Evolutionary conservation across 257 asterid species (phyloP).

Genomic region (Penstemon barbatus): DNA sequence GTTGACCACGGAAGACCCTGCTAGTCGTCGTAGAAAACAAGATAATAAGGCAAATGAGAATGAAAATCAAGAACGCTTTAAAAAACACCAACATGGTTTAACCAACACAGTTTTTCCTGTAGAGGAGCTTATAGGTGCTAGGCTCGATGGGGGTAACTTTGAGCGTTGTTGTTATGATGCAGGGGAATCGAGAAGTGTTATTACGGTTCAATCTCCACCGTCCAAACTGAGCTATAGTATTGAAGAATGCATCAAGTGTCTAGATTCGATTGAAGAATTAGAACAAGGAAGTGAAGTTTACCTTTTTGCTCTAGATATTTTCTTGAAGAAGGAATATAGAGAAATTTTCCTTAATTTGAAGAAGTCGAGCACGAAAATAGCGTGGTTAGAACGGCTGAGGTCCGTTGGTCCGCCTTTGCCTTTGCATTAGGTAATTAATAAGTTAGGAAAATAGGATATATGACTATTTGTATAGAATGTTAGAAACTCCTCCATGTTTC

Average conservation of each 20-base stretch:
- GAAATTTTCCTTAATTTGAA: conserved; percentile 42
- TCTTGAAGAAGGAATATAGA: conserved; percentile 40
- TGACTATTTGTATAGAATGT: too few species aligned
- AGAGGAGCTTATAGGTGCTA: conserved; percentile 21
- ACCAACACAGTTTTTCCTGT: conserved; percentile 15
- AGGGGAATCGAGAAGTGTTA: conserved; percentile 33
- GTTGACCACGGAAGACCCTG: conserved; percentile 24
- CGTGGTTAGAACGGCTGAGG: conserved; percentile 40
- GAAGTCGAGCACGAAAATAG: conserved; percentile 35
- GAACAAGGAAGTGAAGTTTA: conserved; percentile 41
- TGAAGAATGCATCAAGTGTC: conserved; percentile 41
- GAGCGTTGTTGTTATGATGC: conserved; percentile 36
- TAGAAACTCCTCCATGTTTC: too few species aligned
- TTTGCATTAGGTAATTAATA: conserved; percentile 12
- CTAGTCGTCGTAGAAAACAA: conserved; percentile 23
- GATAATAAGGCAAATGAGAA: conserved; percentile 19
- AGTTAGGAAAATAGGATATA: conserved; percentile 11
- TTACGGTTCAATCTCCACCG: conserved; percentile 35
- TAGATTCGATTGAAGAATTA: conserved; percentile 33
- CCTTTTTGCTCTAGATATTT: conserved; percentile 37
- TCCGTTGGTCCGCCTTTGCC: conserved; percentile 32
- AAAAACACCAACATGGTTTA: conserved; percentile 18
- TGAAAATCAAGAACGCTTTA: conserved; percentile 2
- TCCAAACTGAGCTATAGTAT: conserved; percentile 30
- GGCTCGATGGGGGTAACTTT: conserved; percentile 18